Base-by-base conservation (phyloP, 2,329 filamentous ascomycete genomes). In the Neonectria sp. region DNA sequence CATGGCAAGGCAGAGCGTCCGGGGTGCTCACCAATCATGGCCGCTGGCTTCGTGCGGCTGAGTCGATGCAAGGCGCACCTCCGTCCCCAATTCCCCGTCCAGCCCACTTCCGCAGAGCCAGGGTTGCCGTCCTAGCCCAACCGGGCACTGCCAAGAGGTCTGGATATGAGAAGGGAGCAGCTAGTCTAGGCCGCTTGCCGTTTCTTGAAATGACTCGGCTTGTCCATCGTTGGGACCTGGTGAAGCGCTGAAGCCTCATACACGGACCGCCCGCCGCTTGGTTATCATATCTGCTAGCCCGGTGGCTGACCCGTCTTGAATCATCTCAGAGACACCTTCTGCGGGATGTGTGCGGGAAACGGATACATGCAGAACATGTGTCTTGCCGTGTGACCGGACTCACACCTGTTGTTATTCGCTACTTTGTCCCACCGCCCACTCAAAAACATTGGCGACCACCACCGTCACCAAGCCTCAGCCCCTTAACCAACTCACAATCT, bases 1-100 rank as follows among this genome's bases (percentile, higher is more conserved):
- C 60, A 67, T 37, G 68, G 70, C 67, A 67, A 75, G 68, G 73
- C 73, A 75, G 63, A 75, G 60, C n/a, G 61, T 45, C 46, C 56
- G 43, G 46, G 52, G 29, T 55, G 6, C 4, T 40, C 33, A 13
- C 73, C 73, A 75, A 75, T 75, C 27, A 67, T 48, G 40, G 33
- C 17, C 29, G 31, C n/a, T 24, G 43, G 33, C 25, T 59, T 53
- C 60, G 70, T 75, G 73, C 73, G 73, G 73, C 73, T 75, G 73
- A 75, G 67, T 56, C 17, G 65, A 58, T 56, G 72, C 67, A 65
- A 63, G 64, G 53, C 55, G 57, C 51, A 68, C 65, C 63, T 56
- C 12, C 52, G 43, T 49, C 29, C 55, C 52, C 60, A 35, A 7
- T 6, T 48, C 56, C 65, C 64, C 57, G 66, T 58, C 48, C 6